phyloP scores from a whole-genome alignment of 768 basidiomycete genomes.

The Leccinum fibrillosum region DNA sequence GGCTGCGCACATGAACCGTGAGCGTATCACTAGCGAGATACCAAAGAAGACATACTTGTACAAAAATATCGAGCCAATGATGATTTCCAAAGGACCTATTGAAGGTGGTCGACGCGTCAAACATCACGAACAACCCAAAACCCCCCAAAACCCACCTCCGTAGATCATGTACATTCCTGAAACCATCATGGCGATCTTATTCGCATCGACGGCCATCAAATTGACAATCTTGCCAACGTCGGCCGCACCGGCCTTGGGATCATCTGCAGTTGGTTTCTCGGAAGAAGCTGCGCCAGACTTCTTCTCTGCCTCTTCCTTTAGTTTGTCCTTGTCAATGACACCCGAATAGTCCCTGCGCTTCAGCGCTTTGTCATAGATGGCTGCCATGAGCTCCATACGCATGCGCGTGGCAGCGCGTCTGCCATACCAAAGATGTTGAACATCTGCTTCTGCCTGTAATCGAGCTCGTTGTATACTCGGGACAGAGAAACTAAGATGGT shows the following conservation, averaged over 20 bases:
- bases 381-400: constrained; percentile 76
- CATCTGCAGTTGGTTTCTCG: constrained; percentile 32
- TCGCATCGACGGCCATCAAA: constrained; percentile 80
- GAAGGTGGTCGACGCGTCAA: neutral
- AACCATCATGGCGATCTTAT: constrained; percentile 51
- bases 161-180: constrained; percentile 66
- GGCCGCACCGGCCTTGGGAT: constrained; percentile 74
- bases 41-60: constrained; percentile 52
- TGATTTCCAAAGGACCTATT: constrained; percentile 75
- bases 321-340: constrained; percentile 52
- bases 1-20: constrained; percentile 33
- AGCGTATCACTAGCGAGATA: neutral
- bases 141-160: constrained; percentile 40
- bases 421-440: constrained; percentile 77
- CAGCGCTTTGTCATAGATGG: constrained; percentile 86
- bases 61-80: constrained; percentile 69
- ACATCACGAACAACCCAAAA: neutral
- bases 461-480: neutral
- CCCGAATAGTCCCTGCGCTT: constrained; percentile 84
- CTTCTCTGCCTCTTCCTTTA: constrained; percentile 21
- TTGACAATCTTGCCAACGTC: constrained; percentile 90
- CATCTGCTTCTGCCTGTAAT: constrained; percentile 55
- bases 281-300: constrained; percentile 14
- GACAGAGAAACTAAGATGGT: neutral
- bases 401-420: constrained; percentile 73